Conservation (phyloP, 495 filamentous ascomycete genomes). For the Barbatosphaeria neglecta region DNA sequence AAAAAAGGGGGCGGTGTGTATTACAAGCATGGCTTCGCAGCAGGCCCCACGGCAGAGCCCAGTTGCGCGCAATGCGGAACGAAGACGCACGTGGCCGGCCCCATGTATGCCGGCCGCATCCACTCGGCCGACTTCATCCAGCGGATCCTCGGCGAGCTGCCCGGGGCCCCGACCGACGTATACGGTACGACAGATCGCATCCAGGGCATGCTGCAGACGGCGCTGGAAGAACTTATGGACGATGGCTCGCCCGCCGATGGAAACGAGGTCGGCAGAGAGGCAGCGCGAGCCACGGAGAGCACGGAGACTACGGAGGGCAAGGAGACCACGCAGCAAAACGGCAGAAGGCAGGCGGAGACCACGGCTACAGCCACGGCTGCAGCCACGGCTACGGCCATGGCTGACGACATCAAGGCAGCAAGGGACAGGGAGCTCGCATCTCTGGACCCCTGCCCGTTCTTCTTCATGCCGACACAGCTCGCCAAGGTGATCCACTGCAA, state of each 20-base stretch:
- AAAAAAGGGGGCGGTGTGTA: conserved; percentile 56
- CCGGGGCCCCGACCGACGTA: conserved; percentile 43
- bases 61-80: conserved; percentile 73
- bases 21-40: conserved; percentile 62
- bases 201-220: conserved; percentile 82
- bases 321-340: conserved; percentile 20
- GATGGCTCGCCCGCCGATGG: conserved; percentile 16
- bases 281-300: no score
- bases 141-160: conserved; percentile 56
- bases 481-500: conserved; percentile 63
- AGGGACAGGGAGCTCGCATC: conserved; percentile 40
- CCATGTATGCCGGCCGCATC: conserved; percentile 87
- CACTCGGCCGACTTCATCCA: conserved; percentile 75
- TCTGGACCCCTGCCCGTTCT: conserved; percentile 70
- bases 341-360: no score
- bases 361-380: no score
- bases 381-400: no score
- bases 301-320: no score
- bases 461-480: conserved; percentile 61
- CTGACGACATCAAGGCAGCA: not conserved
- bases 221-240: conserved; percentile 60
- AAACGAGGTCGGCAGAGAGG: conserved; percentile 5
- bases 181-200: conserved; percentile 74
- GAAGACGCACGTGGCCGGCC: conserved; percentile 77
- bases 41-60: conserved; percentile 49